These are phyloP conservation scores for Alternaria alternata DNA, from an alignment of 2,329 filamentous ascomycete genomes.

Conservation along the genomic window DNA sequence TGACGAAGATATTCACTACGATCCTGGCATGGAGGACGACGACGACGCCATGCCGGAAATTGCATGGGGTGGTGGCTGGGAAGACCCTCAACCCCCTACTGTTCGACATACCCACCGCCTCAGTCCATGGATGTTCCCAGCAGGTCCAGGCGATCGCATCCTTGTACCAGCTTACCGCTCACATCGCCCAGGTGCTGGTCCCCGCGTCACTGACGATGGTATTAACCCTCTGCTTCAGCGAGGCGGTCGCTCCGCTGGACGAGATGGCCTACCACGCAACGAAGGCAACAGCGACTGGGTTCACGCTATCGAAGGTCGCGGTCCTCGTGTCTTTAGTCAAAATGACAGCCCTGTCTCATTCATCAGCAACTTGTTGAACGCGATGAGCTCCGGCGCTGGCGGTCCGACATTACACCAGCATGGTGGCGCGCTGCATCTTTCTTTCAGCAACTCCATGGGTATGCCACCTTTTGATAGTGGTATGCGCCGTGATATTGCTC, in stretches of 20 bases:
- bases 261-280: slow-evolving; percentile 35
- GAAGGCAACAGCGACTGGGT: slow-evolving; percentile 62
- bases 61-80: slow-evolving; percentile 64
- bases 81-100: slow-evolving; percentile 52
- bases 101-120: slow-evolving; percentile 64
- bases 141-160: slow-evolving; percentile 58
- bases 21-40: slow-evolving; percentile 59
- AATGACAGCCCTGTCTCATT: slow-evolving; percentile 63
- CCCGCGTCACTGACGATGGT: slow-evolving; percentile 76
- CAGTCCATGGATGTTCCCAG: slow-evolving; percentile 65
- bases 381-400: slow-evolving; percentile 56
- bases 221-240: slow-evolving; percentile 86
- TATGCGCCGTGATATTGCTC: slow-evolving; percentile 43
- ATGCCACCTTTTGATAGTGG: slow-evolving; percentile 44
- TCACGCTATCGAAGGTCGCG: slow-evolving; percentile 59
- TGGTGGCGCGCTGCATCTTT: slow-evolving; percentile 61
- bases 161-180: slow-evolving; percentile 57
- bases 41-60: slow-evolving; percentile 53
- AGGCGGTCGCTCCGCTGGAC: slow-evolving; percentile 47
- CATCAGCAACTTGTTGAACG: slow-evolving; percentile 66
- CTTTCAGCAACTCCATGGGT: slow-evolving; percentile 55
- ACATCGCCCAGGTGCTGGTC: slow-evolving; percentile 62
- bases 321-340: slow-evolving; percentile 53
- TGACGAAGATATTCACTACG: slow-evolving; percentile 68
- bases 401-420: slow-evolving; percentile 41